Conservation (phyloP, 192 early-diverging fungal species). For the Allomyces macrogynus region DNA sequence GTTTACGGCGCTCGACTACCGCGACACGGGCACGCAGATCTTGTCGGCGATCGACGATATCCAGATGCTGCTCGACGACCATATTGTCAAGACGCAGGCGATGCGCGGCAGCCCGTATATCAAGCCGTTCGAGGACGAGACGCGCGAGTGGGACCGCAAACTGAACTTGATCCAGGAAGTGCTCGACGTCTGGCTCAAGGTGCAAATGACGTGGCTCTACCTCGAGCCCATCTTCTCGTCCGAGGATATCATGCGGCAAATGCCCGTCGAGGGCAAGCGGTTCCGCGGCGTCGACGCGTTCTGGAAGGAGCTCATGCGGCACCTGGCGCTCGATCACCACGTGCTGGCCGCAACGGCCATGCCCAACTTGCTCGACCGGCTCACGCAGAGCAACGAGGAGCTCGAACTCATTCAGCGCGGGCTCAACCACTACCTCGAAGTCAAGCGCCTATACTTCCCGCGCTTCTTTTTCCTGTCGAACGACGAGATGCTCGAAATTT, state of each 20-base stretch:
- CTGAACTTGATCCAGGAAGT: conserved; percentile 85
- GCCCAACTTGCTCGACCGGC: conserved; percentile 78
- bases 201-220: conserved; percentile 99
- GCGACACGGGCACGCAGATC: conserved; percentile 41
- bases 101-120: conserved; percentile 91
- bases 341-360: conserved; percentile 84
- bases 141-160: conserved; percentile 82
- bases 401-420: conserved; percentile 93
- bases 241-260: conserved; percentile 87
- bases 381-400: conserved; percentile 78
- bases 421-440: conserved; percentile 92
- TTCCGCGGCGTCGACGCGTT: conserved; percentile 95
- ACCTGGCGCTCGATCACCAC: conserved; percentile 91
- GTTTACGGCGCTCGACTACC: conserved; percentile 28
- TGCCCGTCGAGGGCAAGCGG: conserved; percentile 82
- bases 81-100: conserved; percentile 83
- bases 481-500: conserved; percentile 98
- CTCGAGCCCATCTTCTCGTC: conserved; percentile 96
- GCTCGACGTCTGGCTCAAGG: conserved; percentile 99
- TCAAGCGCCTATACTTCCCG: conserved; percentile 88
- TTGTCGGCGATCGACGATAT: conserved; percentile 28
- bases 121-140: conserved; percentile 96
- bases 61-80: conserved; percentile 38
- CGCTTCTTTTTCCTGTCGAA: conserved; percentile 99
- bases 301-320: conserved; percentile 97